A percentile compares a stretch with the other conserved stretches of the same genome.
These are phyloP conservation scores for Setaria italica DNA, from an alignment of 202 grass and related monocot species.

Conservation along the genomic window DNA sequence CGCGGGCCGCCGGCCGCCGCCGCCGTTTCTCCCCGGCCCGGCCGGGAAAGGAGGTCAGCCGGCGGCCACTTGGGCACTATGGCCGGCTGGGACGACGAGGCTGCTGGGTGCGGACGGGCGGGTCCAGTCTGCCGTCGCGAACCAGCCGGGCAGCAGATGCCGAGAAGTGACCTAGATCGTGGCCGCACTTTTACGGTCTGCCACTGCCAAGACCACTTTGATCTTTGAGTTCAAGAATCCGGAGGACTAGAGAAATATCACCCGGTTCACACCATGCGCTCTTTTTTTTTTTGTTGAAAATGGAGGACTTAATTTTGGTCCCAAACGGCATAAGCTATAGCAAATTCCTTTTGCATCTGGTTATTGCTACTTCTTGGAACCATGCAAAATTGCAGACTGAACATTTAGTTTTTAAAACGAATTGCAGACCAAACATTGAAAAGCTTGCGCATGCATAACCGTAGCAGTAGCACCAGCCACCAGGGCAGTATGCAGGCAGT, in stretches of 20 bases:
- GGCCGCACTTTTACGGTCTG: conserved; percentile 14
- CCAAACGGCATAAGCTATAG: not conserved
- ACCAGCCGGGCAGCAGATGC: conserved; percentile 3
- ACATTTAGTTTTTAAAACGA: not conserved
- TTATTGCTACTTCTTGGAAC: not conserved
- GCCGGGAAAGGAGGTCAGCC: not conserved
- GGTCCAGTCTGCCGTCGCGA: conserved; percentile 10
- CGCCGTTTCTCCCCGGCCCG: not conserved
- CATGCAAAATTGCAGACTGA: not conserved
- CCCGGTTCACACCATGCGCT: not conserved
- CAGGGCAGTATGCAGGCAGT: not conserved
- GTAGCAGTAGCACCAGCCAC: not conserved
- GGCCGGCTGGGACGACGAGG: conserved; percentile 20
- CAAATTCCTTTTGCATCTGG: not conserved
- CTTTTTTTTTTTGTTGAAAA: not conserved
- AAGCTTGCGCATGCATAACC: not conserved
- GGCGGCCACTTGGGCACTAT: conserved; percentile 40
- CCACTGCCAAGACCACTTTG: not conserved
- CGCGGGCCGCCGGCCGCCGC: not conserved
- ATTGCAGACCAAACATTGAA: not conserved
- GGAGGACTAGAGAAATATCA: not conserved
- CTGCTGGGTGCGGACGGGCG: not conserved
- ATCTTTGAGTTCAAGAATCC: not conserved
- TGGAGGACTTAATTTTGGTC: not conserved
- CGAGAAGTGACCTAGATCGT: conserved; percentile 6